Base-by-base conservation (phyloP, 2,329 filamentous ascomycete species). In the Curvularia hawaiiensis region DNA sequence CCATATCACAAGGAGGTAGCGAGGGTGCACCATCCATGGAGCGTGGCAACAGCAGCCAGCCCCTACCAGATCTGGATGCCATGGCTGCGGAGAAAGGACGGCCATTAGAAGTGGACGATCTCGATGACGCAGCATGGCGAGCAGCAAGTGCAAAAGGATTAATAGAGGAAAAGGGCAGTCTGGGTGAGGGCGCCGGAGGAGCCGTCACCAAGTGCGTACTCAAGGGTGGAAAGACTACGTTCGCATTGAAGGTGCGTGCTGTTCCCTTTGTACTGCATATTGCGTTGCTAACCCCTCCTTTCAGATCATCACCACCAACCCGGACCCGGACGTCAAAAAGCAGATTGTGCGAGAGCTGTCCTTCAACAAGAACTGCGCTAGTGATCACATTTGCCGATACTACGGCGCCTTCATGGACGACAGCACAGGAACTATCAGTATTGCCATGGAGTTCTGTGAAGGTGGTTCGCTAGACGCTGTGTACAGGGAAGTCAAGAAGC, bases 391-490 rank as follows among this genome's bases (percentile, higher is more conserved):
- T 70, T 99, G 95, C 79, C 88, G 90, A 62, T 99, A 99, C 79
- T 99, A 97, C 71, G 95, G 95, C 62, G 94, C 94, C 40, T 99
- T 98, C 75, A 91, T 96, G 75, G 94, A 99, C 74, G 90, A 95
- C 57, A 90, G 92, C n/a, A 96, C 92, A 10, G 92, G 93, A 50
- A 98, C 94, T 47, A 98, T 99, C 66, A 97, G 92, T 47, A 99
- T 99, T 72, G 93, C 92, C 56, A 99, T 99, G 95, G 95, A 99
- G 75, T 98, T 96, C 71, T 99, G 95, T 75, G 95, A 98, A 78
- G 95, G 95, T 56, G 95, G 95, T 52, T 97, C 92, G 46, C 84
- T 99, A 20, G 93, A 99, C 79, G 95, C 91, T 74, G 95, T 99
- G 64, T 99, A 99, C 81, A 91, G 91, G 65, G 95, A 99, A 78